Evolutionary conservation across 2,329 filamentous ascomycete species (phyloP).

Genomic region (Fusarium pseudonygamai): DNA sequence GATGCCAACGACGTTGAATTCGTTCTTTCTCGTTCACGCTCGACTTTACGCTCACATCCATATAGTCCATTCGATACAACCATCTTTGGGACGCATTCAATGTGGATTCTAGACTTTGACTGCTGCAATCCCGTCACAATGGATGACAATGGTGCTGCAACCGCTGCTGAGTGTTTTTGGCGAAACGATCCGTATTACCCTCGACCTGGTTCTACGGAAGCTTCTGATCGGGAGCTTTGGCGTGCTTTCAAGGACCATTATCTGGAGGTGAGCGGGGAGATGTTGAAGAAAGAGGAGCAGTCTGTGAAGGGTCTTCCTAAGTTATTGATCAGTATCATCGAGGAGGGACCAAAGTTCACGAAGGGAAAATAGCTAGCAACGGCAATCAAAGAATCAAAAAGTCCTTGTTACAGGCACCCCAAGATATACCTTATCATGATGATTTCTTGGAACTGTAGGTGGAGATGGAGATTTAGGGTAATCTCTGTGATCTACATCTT

Average conservation of each 20-base stretch:
- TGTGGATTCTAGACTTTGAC: constrained; percentile 62
- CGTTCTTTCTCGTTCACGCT: constrained; percentile 53
- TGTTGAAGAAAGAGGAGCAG: neutral
- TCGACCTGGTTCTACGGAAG: constrained; percentile 42
- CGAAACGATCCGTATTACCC: constrained; percentile 64
- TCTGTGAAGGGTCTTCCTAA: neutral
- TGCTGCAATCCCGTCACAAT: constrained; percentile 48
- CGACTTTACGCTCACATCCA: neutral
- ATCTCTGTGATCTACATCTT: neutral
- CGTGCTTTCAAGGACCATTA: constrained; percentile 29
- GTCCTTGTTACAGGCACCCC: neutral
- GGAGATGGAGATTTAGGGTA: neutral
- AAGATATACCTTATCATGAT: neutral
- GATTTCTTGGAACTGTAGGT: no score
- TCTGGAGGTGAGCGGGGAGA: neutral
- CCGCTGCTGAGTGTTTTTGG: constrained; percentile 56
- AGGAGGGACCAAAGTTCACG: neutral
- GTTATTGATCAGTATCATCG: neutral
- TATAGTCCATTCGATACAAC: neutral
- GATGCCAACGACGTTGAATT: constrained; percentile 67
- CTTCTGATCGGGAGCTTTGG: constrained; percentile 37
- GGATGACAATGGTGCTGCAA: constrained; percentile 51
- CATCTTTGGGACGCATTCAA: constrained; percentile 45
- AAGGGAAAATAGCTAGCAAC: neutral
- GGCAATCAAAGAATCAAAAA: neutral